phyloP scores from a whole-genome alignment of 164 flowering plant genomes.

The Annona squamosa region DNA sequence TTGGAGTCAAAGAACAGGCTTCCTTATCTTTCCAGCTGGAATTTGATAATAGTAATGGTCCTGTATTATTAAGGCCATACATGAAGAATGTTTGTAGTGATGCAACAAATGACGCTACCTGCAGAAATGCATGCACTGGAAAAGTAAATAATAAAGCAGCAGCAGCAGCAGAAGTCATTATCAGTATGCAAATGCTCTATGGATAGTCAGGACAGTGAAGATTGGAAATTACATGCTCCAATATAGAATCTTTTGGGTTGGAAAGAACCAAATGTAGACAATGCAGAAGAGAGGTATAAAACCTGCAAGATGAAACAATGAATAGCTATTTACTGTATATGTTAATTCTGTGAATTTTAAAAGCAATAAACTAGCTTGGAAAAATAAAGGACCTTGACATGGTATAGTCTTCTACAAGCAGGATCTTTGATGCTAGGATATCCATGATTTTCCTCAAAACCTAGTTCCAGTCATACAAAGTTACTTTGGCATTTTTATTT shows the following conservation, averaged over 20 bases:
- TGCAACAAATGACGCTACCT: slow-evolving; percentile 80
- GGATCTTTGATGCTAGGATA: slow-evolving; percentile 42
- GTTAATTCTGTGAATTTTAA: not conserved
- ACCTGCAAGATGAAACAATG: slow-evolving; percentile 39
- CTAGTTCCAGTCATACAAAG: slow-evolving; percentile 27
- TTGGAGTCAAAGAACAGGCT: slow-evolving; percentile 15
- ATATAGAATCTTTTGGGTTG: slow-evolving; percentile 55
- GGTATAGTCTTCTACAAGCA: slow-evolving; percentile 43
- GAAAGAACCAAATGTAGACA: slow-evolving; percentile 77
- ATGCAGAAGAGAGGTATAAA: slow-evolving; percentile 60
- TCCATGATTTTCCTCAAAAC: slow-evolving; percentile 71
- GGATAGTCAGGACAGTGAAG: not conserved
- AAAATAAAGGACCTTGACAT: slow-evolving; percentile 47
- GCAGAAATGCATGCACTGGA: slow-evolving; percentile 12
- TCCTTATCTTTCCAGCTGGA: slow-evolving; percentile 23
- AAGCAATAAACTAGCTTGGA: not conserved
- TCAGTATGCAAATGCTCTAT: not conserved
- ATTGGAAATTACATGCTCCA: slow-evolving; percentile 61
- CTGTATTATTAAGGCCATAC: slow-evolving; percentile 49
- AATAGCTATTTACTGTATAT: not conserved
- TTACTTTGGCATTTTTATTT: not conserved
- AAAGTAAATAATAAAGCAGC: slow-evolving; percentile 2
- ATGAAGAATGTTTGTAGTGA: slow-evolving; percentile 53
- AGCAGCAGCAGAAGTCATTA: not conserved
- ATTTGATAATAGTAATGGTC: slow-evolving; percentile 16